phyloP scores from a whole-genome alignment of 805 yeast genomes.

The Candida germanica region DNA sequence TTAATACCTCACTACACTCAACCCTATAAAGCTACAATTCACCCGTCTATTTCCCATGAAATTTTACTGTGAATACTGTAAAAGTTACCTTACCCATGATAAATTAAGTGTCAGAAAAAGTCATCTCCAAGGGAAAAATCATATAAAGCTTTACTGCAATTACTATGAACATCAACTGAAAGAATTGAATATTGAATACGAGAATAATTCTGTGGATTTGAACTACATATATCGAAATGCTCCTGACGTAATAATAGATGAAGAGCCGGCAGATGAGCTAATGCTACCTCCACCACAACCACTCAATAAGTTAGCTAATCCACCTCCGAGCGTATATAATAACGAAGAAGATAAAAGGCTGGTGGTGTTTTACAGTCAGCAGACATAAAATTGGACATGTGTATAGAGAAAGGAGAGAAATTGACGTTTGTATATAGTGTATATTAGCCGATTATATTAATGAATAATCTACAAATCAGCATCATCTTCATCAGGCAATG shows the following conservation, averaged over 20 bases:
- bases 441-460: too few species aligned
- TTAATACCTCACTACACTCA: too few species aligned
- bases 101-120: constrained; percentile 82
- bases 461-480: constrained; percentile 88
- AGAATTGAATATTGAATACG: constrained; percentile 34
- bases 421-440: too few species aligned
- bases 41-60: too few species aligned
- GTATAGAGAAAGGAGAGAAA: too few species aligned
- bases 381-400: too few species aligned
- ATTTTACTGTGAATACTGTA: constrained; percentile 83
- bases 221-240: constrained; percentile 11
- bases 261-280: constrained; percentile 4
- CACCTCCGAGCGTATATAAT: constrained; percentile 30
- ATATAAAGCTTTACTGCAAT: constrained; percentile 65
- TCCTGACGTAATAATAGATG: constrained; percentile 13
- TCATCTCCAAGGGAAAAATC: constrained; percentile 76
- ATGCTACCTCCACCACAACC: constrained; percentile 36
- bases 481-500: constrained; percentile 99
- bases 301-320: constrained; percentile 26
- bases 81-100: constrained; percentile 80
- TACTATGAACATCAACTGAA: constrained; percentile 58
- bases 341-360: constrained; percentile 16
- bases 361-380: background rate
- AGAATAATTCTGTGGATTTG: constrained; percentile 32
- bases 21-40: too few species aligned